phyloP scores from a whole-genome alignment of 257 asterid species.

The Haberlea rhodopensis region DNA sequence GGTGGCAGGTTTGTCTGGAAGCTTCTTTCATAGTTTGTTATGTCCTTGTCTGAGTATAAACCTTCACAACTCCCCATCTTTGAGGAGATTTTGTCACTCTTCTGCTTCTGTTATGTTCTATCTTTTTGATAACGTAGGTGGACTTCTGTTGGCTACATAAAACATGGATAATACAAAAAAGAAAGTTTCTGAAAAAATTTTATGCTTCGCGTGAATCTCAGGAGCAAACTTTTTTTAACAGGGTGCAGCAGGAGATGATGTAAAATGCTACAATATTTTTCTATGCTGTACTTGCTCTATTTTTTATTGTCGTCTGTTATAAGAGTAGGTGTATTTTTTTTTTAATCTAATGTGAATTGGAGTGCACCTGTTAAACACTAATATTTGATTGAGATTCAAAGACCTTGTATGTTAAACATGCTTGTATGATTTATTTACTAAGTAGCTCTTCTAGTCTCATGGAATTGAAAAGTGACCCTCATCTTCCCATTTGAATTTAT shows the following conservation, averaged over 20 bases:
- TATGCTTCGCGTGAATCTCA: too few species aligned
- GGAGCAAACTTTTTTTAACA: conserved; percentile 10
- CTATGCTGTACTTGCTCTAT: not conserved
- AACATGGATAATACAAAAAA: conserved; percentile 14
- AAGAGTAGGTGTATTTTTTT: not conserved
- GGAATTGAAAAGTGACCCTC: not conserved
- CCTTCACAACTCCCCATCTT: conserved; percentile 9
- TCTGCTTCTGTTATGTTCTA: conserved; percentile 11
- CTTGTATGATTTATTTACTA: not conserved
- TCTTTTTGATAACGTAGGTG: conserved; percentile 20
- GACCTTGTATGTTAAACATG: not conserved
- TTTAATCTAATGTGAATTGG: conserved; percentile 4
- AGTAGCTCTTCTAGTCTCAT: not conserved
- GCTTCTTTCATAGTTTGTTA: conserved; percentile 14
- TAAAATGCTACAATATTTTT: not conserved
- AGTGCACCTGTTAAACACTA: not conserved
- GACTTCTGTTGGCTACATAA: conserved; percentile 15
- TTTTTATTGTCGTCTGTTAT: not conserved
- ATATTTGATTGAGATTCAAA: not conserved
- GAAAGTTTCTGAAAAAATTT: not conserved
- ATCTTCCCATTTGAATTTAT: not conserved
- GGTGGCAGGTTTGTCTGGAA: conserved; percentile 17
- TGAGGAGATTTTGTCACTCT: conserved; percentile 11
- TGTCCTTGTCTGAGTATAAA: conserved; percentile 20
- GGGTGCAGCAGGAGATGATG: conserved; percentile 11